Evolutionary conservation across 371 early-diverging fungal species (phyloP).

Genomic region (Fennellomyces sp.): DNA sequence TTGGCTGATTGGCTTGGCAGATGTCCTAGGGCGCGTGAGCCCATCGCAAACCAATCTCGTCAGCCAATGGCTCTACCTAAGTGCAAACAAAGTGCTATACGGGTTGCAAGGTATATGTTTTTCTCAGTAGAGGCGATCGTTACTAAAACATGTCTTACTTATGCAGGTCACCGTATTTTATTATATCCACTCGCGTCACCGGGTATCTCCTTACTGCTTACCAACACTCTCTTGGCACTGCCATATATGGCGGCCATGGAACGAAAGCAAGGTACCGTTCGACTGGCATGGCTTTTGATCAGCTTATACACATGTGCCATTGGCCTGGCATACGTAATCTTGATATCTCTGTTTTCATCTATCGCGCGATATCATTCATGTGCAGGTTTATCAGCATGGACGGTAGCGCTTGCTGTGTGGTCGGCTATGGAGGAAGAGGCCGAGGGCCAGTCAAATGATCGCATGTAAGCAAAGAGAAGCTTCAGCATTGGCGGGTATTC

Average conservation of each 20-base stretch:
- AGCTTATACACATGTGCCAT: slow-evolving; percentile 13
- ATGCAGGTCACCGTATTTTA: slow-evolving; percentile 19
- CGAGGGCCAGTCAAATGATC: slow-evolving; percentile 15
- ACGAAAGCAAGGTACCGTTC: slow-evolving; percentile 18
- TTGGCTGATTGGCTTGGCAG: slow-evolving; percentile 2
- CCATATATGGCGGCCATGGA: slow-evolving; percentile 22
- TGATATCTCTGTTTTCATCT: neutral
- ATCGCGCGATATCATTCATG: neutral
- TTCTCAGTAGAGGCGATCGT: neutral
- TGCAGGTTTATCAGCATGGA: slow-evolving; percentile 28
- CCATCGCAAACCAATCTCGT: neutral
- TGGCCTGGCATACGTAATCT: slow-evolving; percentile 2
- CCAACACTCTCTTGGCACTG: slow-evolving; percentile 18
- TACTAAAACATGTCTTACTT: neutral
- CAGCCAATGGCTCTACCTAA: slow-evolving; percentile 10
- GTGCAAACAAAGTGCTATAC: neutral
- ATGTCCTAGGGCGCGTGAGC: slow-evolving; percentile 6
- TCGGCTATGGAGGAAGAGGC: slow-evolving; percentile 21
- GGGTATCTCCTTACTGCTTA: slow-evolving; percentile 13
- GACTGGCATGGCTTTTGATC: slow-evolving; percentile 12
- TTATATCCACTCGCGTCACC: slow-evolving; percentile 21
- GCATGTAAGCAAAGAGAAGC: slow-evolving; percentile 15
- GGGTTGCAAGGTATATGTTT: slow-evolving; percentile 8
- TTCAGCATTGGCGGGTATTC: neutral
- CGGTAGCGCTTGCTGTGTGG: slow-evolving; percentile 22